Base-by-base conservation (phyloP, 75 land plant genomes). In the Gnetum montanum region DNA sequence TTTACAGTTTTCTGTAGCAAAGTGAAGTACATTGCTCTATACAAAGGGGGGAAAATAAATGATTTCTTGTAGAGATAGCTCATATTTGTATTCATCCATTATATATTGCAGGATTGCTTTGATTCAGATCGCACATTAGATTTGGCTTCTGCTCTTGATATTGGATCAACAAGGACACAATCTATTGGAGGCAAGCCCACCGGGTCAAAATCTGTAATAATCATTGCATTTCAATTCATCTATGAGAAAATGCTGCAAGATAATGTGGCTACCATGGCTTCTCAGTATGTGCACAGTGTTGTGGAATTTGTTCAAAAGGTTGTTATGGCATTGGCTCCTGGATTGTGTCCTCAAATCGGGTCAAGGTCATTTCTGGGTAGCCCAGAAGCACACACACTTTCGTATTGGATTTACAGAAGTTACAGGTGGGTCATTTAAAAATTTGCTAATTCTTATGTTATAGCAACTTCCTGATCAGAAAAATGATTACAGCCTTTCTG, bases 221-320 rank as follows among this genome's bases (percentile, higher is more conserved):
- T 88, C 0, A 84, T 87, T 51, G 93, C 98, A 10, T 93, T 87
- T 68, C 89, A 93, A 51, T 93, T 87, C 29, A 67, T 82, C 18
- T 93, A 65, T 73, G 98, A 93, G 67, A 82, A 59, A 31, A 86
- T 82, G 60, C 59, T 72, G 8, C 75, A 66, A 8, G 98, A 93
- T 13, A 75, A 57, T 62, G 85, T 88, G 25, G 98, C 93, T 35
- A 67, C 72, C 43, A 82, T 86, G 85, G 98, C 98, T 34, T 82
- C 93, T 13, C 94, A 88, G 23, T 93, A 93, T 64, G 89, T 93
- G 5, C 70, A 90, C 16, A 87, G 70, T 56, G 80, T 88, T 24
- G 70, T 88, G 24, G 86, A 72, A 13, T 87, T 89, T 27, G 89
- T 93, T 27, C 98, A 88, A 66, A 70, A 85, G 45, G 86, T 93